Percentiles rank a stretch among this genome's conserved stretches.
These are phyloP conservation scores for Saitozyma podzolica DNA, from an alignment of 768 basidiomycete genomes.

Conservation along the genomic window DNA sequence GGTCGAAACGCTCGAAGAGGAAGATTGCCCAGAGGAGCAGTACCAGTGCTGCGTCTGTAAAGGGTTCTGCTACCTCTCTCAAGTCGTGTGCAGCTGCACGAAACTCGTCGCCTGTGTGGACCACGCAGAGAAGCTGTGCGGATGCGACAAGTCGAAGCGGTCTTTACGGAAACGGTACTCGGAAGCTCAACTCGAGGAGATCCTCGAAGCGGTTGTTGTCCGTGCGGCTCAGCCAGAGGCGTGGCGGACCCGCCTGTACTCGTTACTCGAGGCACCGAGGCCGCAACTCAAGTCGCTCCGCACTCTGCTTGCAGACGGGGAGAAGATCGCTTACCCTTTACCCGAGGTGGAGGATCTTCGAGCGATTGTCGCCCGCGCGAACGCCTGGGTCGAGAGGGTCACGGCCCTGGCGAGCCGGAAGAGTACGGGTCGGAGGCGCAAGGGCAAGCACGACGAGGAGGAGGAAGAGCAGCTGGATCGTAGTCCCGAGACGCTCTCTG, in stretches of 20 bases:
- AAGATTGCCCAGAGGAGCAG: constrained; percentile 86
- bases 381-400: constrained; percentile 77
- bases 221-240: constrained; percentile 69
- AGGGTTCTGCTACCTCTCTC: constrained; percentile 90
- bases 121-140: constrained; percentile 76
- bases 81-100: constrained; percentile 79
- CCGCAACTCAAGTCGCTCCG: constrained; percentile 76
- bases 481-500: constrained; percentile 68
- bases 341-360: constrained; percentile 70
- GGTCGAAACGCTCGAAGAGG: constrained; percentile 69
- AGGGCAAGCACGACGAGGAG: constrained; percentile 33
- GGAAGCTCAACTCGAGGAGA: constrained; percentile 72
- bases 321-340: constrained; percentile 74
- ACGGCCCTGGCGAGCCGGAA: constrained; percentile 29
- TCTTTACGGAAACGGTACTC: constrained; percentile 76
- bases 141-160: constrained; percentile 61
- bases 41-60: constrained; percentile 95
- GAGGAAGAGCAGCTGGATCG: constrained; percentile 64
- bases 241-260: constrained; percentile 74
- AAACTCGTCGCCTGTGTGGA: constrained; percentile 77
- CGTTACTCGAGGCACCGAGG: constrained; percentile 68
- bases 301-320: constrained; percentile 81
- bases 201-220: constrained; percentile 65
- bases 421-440: constrained; percentile 33
- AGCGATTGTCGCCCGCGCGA: constrained; percentile 76